Percentiles rank a stretch among this genome's conserved stretches.
Evolutionary conservation across 1,139 yeast species (phyloP).

Genomic region (Arxiozyma slooffiae): DNA sequence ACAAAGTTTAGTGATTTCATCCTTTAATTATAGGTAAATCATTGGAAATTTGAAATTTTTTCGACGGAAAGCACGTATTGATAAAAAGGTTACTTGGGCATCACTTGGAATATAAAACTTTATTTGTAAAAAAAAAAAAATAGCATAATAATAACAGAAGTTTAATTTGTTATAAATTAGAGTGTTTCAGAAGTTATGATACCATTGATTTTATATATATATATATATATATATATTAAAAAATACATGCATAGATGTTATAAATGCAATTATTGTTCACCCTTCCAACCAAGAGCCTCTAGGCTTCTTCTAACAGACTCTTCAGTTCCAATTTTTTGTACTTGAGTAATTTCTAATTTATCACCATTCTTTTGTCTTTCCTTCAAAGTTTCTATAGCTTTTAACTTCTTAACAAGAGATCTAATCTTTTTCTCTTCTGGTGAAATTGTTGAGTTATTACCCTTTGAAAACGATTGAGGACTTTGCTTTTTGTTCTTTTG

Average conservation of each 20-base stretch:
- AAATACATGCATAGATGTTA: not conserved
- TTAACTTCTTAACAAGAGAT: slow-evolving; percentile 77
- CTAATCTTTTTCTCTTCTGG: slow-evolving; percentile 85
- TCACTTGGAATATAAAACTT: too few relatives aligned
- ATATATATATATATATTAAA: not conserved
- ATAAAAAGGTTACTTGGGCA: not conserved
- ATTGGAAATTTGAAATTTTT: not conserved
- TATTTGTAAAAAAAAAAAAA: too few relatives aligned
- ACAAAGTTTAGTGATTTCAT: too few relatives aligned
- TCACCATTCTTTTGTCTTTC: slow-evolving; percentile 79
- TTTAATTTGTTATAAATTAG: too few relatives aligned
- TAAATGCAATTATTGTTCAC: slow-evolving; percentile 8
- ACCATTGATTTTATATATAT: too few relatives aligned
- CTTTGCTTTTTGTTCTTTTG: not conserved
- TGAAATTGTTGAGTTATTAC: slow-evolving; percentile 16
- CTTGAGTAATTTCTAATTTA: slow-evolving; percentile 83
- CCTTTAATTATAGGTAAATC: not conserved
- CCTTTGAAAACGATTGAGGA: slow-evolving; percentile 33
- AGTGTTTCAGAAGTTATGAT: not conserved
- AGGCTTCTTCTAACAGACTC: slow-evolving; percentile 67
- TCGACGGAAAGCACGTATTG: not conserved
- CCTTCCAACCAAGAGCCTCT: slow-evolving; percentile 61
- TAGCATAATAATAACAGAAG: not conserved
- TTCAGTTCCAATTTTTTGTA: slow-evolving; percentile 82
- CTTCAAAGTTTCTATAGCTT: slow-evolving; percentile 87